phyloP scores from a whole-genome alignment of 176 grass and related monocot species.

The Cenchrus americanus region DNA sequence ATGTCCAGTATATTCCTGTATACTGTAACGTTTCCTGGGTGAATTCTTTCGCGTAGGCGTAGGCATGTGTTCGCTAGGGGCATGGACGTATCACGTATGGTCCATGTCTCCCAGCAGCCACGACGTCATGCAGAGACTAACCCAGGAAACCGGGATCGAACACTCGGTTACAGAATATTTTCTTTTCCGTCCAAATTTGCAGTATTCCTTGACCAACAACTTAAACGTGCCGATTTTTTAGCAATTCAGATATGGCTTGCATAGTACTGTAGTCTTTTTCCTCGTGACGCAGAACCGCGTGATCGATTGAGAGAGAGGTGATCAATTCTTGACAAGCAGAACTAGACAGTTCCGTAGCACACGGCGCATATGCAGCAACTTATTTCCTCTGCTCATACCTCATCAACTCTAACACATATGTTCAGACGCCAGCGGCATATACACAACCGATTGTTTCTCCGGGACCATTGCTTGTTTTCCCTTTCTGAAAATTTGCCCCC shows the following conservation, averaged over 20 bases:
- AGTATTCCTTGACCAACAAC: background rate
- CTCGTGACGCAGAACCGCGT: background rate
- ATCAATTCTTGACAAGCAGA: background rate
- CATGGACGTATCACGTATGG: background rate
- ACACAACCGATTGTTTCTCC: background rate
- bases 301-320: background rate
- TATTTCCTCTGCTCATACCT: background rate
- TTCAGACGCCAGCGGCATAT: background rate
- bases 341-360: background rate
- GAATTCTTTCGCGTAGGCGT: background rate
- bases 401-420: background rate
- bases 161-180: background rate
- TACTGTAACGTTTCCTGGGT: background rate
- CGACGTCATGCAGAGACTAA: background rate
- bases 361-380: background rate
- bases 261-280: background rate
- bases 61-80: background rate
- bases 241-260: background rate
- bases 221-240: background rate
- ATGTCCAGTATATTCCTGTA: background rate
- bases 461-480: background rate
- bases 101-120: too few relatives aligned
- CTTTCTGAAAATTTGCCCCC: background rate
- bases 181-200: background rate
- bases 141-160: background rate